phyloP scores from a whole-genome alignment of 192 early-diverging fungal genomes.

The Cetraspora pellucida region DNA sequence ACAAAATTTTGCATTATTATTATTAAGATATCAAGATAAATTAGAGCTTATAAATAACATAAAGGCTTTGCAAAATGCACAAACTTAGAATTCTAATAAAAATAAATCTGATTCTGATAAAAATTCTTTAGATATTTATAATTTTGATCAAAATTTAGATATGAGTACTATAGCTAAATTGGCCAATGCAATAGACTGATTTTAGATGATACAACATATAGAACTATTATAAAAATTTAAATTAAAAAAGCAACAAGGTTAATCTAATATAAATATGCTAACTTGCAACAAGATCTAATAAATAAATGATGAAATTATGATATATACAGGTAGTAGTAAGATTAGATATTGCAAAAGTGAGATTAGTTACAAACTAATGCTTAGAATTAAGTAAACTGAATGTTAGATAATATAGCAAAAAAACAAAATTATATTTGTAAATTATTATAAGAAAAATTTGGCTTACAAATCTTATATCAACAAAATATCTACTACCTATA shows the following conservation, averaged over 20 bases:
- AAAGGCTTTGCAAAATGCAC: too few relatives aligned
- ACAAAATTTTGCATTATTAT: too few relatives aligned
- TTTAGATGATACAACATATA: neutral
- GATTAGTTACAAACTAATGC: neutral
- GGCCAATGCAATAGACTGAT: neutral
- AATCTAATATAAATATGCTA: neutral
- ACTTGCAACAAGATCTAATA: neutral
- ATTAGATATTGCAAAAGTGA: neutral
- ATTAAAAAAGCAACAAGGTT: neutral
- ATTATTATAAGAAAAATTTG: conserved; percentile 1
- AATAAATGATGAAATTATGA: neutral
- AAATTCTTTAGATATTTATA: neutral
- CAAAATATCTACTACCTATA: neutral
- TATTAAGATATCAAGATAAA: too few relatives aligned
- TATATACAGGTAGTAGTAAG: neutral
- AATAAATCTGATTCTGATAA: too few relatives aligned
- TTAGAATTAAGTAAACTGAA: too few relatives aligned
- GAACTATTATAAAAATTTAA: neutral
- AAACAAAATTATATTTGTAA: too few relatives aligned
- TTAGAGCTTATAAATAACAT: too few relatives aligned
- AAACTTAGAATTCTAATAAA: too few relatives aligned
- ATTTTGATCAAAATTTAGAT: neutral
- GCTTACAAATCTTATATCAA: conserved; percentile 19
- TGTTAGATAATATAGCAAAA: too few relatives aligned
- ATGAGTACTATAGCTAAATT: neutral